phyloP scores from a whole-genome alignment of 306 rosid species.

The Crotalaria pallida region DNA sequence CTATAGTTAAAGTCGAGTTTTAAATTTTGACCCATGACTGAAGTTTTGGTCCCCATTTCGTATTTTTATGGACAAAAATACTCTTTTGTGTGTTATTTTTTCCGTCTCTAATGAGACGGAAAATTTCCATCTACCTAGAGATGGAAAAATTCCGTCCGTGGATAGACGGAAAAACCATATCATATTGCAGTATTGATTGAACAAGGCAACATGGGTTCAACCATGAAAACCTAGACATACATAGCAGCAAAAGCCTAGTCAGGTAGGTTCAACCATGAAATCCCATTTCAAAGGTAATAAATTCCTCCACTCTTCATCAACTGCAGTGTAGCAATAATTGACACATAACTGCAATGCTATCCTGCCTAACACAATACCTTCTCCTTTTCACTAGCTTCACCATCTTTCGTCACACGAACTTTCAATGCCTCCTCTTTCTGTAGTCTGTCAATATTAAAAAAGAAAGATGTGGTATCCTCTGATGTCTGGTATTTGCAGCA shows the following conservation, averaged over 20 bases:
- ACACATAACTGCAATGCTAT: conserved; percentile 13
- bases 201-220: too few relatives aligned
- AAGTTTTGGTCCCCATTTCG: too few relatives aligned
- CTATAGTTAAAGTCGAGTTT: too few relatives aligned
- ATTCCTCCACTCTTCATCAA: not conserved
- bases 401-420: conserved; percentile 69
- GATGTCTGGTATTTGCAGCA: conserved; percentile 8
- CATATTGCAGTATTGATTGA: too few relatives aligned
- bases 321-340: not conserved
- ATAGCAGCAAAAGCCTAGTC: conserved; percentile 7
- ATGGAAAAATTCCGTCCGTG: too few relatives aligned
- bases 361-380: conserved; percentile 51
- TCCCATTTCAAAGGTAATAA: not conserved
- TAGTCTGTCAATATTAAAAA: conserved; percentile 34
- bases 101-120: too few relatives aligned
- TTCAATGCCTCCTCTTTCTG: conserved; percentile 92
- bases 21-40: too few relatives aligned
- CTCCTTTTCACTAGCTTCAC: conserved; percentile 79
- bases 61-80: too few relatives aligned
- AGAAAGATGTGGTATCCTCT: not conserved
- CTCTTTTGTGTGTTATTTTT: too few relatives aligned
- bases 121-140: too few relatives aligned
- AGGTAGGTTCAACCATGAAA: not conserved
- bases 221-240: not conserved
- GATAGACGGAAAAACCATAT: too few relatives aligned